These are phyloP conservation scores for Neofusicoccum parvum DNA, from an alignment of 2,329 filamentous ascomycete genomes.

Conservation along the genomic window DNA sequence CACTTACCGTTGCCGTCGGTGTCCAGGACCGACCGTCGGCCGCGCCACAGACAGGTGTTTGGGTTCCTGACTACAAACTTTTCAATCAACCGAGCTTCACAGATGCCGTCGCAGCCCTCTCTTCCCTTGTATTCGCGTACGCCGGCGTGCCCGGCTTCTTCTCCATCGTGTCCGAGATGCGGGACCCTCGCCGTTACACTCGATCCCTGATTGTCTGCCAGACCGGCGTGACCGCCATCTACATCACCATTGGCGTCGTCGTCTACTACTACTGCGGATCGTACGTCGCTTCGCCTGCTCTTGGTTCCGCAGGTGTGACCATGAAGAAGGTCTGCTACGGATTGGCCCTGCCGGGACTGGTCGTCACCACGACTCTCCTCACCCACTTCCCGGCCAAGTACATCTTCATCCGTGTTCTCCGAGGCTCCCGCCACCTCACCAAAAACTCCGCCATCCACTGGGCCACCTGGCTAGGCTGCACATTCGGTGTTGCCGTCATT, in stretches of 20 bases:
- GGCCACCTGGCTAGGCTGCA: constrained; percentile 50
- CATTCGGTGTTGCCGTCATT: constrained; percentile 49
- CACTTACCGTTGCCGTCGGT: constrained; percentile 1
- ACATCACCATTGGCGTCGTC: constrained; percentile 54
- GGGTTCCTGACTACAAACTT: neutral
- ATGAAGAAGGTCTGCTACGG: constrained; percentile 57
- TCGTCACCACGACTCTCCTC: constrained; percentile 54
- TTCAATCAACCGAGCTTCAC: neutral
- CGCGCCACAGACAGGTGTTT: neutral
- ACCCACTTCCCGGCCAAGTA: constrained; percentile 56
- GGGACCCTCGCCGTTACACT: constrained; percentile 58
- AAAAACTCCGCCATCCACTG: constrained; percentile 52
- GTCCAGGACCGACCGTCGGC: neutral
- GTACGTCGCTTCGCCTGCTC: constrained; percentile 50
- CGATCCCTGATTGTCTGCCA: constrained; percentile 63
- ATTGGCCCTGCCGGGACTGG: constrained; percentile 54
- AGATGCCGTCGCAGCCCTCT: neutral
- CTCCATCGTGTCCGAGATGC: constrained; percentile 62
- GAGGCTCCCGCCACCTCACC: constrained; percentile 50
- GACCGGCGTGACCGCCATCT: constrained; percentile 50
- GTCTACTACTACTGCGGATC: constrained; percentile 55
- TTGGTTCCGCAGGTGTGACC: constrained; percentile 47
- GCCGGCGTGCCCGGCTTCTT: constrained; percentile 17
- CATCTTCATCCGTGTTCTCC: constrained; percentile 55
- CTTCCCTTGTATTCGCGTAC: constrained; percentile 3